Percentiles rank a stretch among this genome's conserved stretches.
Conservation (phyloP, 2,329 filamentous ascomycete species). For the Orbilia quercus region DNA sequence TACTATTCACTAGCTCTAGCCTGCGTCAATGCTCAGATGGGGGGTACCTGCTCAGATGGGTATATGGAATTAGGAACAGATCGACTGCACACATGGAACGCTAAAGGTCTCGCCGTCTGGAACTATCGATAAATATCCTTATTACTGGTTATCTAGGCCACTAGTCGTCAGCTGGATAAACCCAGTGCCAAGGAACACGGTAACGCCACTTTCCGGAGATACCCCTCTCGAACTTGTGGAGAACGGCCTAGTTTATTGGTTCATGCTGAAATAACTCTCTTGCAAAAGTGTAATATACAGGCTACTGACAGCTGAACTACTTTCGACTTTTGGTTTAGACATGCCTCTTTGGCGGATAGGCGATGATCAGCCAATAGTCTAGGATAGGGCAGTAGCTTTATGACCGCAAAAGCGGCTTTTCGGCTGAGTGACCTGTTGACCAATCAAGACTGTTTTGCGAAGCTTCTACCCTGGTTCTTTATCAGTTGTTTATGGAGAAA, state of each 20-base stretch:
- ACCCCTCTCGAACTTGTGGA: conserved; percentile 11
- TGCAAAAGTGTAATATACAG: neutral
- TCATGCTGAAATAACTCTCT: conserved; percentile 26
- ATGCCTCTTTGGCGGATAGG: conserved; percentile 33
- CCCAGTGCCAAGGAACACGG: conserved; percentile 30
- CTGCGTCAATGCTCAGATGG: conserved; percentile 13
- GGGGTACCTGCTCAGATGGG: conserved; percentile 37
- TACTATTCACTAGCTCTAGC: conserved; percentile 22
- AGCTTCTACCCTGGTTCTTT: conserved; percentile 7
- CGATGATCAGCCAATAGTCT: neutral
- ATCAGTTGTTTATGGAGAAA: conserved; percentile 23
- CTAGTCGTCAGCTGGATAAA: conserved; percentile 22
- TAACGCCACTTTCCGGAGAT: conserved; percentile 7
- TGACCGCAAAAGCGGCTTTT: conserved; percentile 6
- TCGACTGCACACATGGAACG: conserved; percentile 28
- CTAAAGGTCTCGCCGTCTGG: conserved; percentile 19
- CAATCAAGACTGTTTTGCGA: conserved; percentile 6
- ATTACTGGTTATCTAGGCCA: conserved; percentile 33
- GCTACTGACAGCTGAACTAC: conserved; percentile 11
- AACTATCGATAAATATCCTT: conserved; percentile 35
- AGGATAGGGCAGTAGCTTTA: neutral
- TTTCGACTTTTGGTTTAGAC: conserved; percentile 24
- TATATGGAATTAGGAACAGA: conserved; percentile 25
- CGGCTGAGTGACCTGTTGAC: conserved; percentile 24
- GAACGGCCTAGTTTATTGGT: neutral